A percentile compares a stretch with the other conserved stretches of the same genome.
These are phyloP conservation scores for Hypoxylon sp. DNA, from an alignment of 2,329 filamentous ascomycete species.

Conservation along the genomic window DNA sequence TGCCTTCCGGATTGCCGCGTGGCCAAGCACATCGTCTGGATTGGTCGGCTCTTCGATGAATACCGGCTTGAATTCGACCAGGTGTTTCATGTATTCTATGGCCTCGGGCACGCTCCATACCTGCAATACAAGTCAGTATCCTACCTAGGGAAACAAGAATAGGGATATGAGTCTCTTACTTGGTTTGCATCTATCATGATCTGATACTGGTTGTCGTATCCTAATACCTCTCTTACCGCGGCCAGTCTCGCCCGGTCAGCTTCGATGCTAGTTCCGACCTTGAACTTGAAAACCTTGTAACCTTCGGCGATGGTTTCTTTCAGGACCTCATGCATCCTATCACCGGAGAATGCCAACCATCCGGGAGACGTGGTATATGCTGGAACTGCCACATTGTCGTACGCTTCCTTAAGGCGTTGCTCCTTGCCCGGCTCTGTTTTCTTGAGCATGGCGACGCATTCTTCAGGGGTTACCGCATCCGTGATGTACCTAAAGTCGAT, in stretches of 20 bases:
- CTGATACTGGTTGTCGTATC: slow-evolving; percentile 83
- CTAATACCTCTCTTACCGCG: slow-evolving; percentile 83
- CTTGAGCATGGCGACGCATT: slow-evolving; percentile 78
- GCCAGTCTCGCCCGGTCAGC: slow-evolving; percentile 76
- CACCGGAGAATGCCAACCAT: slow-evolving; percentile 88
- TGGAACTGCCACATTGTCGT: slow-evolving; percentile 79
- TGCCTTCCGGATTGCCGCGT: slow-evolving; percentile 84
- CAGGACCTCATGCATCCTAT: slow-evolving; percentile 83
- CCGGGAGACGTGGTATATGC: slow-evolving; percentile 91
- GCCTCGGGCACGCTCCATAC: slow-evolving; percentile 92
- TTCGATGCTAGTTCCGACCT: slow-evolving; percentile 80
- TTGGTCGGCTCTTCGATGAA: slow-evolving; percentile 93
- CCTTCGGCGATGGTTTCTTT: slow-evolving; percentile 79
- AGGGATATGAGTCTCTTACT: neutral
- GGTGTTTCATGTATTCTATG: slow-evolving; percentile 84
- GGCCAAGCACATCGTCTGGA: slow-evolving; percentile 90
- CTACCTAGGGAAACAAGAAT: neutral
- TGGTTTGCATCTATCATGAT: slow-evolving; percentile 95
- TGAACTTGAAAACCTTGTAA: slow-evolving; percentile 89
- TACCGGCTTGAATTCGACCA: slow-evolving; percentile 87
- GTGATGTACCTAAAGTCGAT: slow-evolving; percentile 96
- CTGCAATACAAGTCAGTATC: slow-evolving; percentile 53
- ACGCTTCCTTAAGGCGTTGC: slow-evolving; percentile 77
- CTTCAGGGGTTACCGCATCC: slow-evolving; percentile 86
- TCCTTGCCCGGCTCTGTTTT: slow-evolving; percentile 75